phyloP scores from a whole-genome alignment of 2,329 filamentous ascomycete species.

The Phoma herbarum region DNA sequence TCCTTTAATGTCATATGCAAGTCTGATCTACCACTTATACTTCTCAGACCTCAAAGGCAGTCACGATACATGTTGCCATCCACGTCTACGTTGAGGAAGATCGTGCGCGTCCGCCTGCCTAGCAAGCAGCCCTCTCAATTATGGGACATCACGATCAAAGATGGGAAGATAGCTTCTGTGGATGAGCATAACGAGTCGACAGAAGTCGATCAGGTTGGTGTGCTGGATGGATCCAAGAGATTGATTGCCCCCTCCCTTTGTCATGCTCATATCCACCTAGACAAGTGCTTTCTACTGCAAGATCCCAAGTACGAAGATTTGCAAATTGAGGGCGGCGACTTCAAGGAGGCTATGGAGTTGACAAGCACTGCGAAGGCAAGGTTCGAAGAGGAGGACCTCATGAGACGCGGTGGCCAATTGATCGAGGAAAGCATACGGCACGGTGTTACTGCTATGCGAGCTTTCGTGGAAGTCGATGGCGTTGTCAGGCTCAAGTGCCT shows the following conservation, averaged over 20 bases:
- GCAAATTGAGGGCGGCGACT: conserved; percentile 67
- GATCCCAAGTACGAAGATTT: conserved; percentile 68
- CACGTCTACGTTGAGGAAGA: conserved; percentile 32
- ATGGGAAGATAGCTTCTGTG: conserved; percentile 47
- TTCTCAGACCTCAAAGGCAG: background rate
- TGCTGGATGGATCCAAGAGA: conserved; percentile 53
- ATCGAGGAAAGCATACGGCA: conserved; percentile 70
- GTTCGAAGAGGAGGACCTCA: conserved; percentile 70
- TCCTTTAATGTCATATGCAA: conserved; percentile 4
- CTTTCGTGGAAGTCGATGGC: conserved; percentile 75
- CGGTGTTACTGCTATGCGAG: conserved; percentile 74
- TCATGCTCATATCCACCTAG: conserved; percentile 77
- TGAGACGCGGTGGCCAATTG: conserved; percentile 70
- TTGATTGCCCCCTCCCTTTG: conserved; percentile 67
- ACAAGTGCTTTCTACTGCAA: conserved; percentile 70
- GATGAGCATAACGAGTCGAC: conserved; percentile 35
- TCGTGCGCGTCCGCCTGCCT: conserved; percentile 49
- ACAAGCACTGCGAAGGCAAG: conserved; percentile 68
- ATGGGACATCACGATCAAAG: conserved; percentile 50
- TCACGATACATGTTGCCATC: background rate
- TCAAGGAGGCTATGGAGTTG: conserved; percentile 69
- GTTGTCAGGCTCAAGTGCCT: conserved; percentile 67
- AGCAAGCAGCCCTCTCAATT: conserved; percentile 38
- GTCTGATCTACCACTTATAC: background rate
- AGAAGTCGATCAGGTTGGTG: conserved; percentile 26